These are phyloP conservation scores for Staphylotrichum tortipilum DNA, from an alignment of 495 filamentous ascomycete genomes.

Conservation along the genomic window DNA sequence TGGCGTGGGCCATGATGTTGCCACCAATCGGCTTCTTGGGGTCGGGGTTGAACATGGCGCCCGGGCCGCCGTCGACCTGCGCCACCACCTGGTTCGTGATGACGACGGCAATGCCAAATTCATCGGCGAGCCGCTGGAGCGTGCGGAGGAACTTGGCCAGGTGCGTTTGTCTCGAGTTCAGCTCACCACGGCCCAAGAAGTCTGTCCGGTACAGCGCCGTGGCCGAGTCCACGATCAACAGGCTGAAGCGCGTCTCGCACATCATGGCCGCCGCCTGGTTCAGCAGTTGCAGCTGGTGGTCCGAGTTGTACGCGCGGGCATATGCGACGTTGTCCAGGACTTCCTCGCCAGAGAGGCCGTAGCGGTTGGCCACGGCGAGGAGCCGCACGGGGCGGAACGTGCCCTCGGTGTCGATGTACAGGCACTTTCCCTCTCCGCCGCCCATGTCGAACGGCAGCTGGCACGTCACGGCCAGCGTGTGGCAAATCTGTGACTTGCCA, in stretches of 20 bases:
- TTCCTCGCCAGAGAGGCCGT: slow-evolving; percentile 90
- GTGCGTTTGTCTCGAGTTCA: slow-evolving; percentile 82
- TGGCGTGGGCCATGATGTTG: slow-evolving; percentile 97
- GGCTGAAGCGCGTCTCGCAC: slow-evolving; percentile 95
- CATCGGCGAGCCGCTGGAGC: slow-evolving; percentile 86
- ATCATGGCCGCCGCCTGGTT: slow-evolving; percentile 97
- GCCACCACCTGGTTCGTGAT: slow-evolving; percentile 99
- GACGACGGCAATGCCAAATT: slow-evolving; percentile 96
- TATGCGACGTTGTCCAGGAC: slow-evolving; percentile 98
- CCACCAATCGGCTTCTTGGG: slow-evolving; percentile 98
- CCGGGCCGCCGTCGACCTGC: slow-evolving; percentile 92
- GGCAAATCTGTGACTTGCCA: slow-evolving; percentile 96
- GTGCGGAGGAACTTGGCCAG: slow-evolving; percentile 96
- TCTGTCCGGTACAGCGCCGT: slow-evolving; percentile 94
- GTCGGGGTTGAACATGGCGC: slow-evolving; percentile 96
- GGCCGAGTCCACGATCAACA: slow-evolving; percentile 89
- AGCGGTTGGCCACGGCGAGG: slow-evolving; percentile 85
- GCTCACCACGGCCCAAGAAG: slow-evolving; percentile 87
- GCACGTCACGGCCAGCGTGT: slow-evolving; percentile 96
- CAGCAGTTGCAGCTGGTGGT: slow-evolving; percentile 89
- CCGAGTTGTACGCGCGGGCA: slow-evolving; percentile 94
- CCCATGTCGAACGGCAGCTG: slow-evolving; percentile 98
- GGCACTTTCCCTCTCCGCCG: slow-evolving; percentile 93
- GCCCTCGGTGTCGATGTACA: slow-evolving; percentile 99
- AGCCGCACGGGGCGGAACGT: slow-evolving; percentile 91